Base-by-base conservation (phyloP, 2,329 filamentous ascomycete genomes). In the Claviceps humidiphila region DNA sequence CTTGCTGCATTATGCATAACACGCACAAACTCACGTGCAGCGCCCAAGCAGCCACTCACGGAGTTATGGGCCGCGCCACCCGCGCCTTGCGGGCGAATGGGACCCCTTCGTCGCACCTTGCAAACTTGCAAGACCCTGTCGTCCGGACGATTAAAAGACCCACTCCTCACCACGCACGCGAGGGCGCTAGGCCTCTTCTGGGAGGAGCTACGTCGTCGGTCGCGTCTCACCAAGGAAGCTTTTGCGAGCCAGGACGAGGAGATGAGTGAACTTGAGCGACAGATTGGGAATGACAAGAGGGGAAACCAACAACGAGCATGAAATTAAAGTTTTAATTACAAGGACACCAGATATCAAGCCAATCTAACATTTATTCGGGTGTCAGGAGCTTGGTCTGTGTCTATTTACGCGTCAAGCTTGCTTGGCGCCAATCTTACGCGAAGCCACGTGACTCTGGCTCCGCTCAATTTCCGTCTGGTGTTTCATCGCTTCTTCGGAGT, bases 151-250 rank as follows among this genome's bases (percentile, higher is more conserved):
- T 52, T 47, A 39, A 34, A 16, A 51, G 16, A 20, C 20, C 40
- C 41, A 44, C 24, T 30, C n/a, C 41, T 11, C 30, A 11, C 30
- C 30, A 34, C 30, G 14, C 43, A 30, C 43, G 14, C 22, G 17
- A n/a, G 13, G 1, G 17, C 47, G 8, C 50, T 47, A 54, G 30
- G 40, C 53, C 50, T 42, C 0, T 8, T 22, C 17, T 22, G 17
- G 42, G 38, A 9, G 2, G 1, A 3, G 6, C 8, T 26, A 16
- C 41, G n/a, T 37, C 34, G 34, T 22, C 7, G 11, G 53, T 50
- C 53, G 53, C 53, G 53, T 54, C 53, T 54, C 50, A 39, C 53
- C 30, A 39, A 37, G 34, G 6, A 16, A 13, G 22, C 5, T 16
- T 13, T 6, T 6, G 11, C 20, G 11, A 40, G 11, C n/a, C 40